Evolutionary conservation across 2,329 filamentous ascomycete species (phyloP), one percentile per base, ranked within the genome.

Genomic region (Pseudogymnoascus sp.): DNA sequence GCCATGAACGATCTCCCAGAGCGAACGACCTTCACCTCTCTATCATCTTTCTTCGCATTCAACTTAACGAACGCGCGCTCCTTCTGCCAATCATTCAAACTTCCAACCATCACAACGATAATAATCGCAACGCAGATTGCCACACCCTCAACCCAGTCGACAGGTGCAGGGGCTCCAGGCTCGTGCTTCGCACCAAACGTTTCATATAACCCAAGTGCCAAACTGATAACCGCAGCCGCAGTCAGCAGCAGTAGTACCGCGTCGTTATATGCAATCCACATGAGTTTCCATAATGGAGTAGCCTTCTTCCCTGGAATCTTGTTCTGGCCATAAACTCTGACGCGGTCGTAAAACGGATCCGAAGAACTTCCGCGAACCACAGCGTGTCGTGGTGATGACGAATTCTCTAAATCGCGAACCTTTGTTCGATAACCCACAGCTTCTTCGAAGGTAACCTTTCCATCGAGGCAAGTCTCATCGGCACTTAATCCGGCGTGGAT

Each of bases 51-150:
- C 71, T 91, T 90, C 73, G 85, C 85, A 75, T 92, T 92, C 65
- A 93, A 78, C 73, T 90, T 91, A 40, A 90, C 87, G 69, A 93
- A 93, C 70, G 91, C 88, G 50, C 87, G 82, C 72, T 92, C 89
- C 74, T 92, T 92, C 70, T 93, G 89, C 82, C 86, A 93, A 71
- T 93, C 90, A 67, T 91, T 93, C 35, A 87, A 77, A n/a, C 89
- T 89, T 65, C 78, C 88, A 22, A 90, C 89, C 8, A 87, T 74
- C 4, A 91, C 86, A 43, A 92, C 89, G 65, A 91, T 86, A n/a
- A 86, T 71, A 62, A 91, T 89, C 41, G 89, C 89, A 19, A 87
- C 82, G 43, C 90, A 84, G 65, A 91, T 90, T 3, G 89, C 89
- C 12, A 91, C 85, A 65, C 89, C 89, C 74, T 92, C 89, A 4